Evolutionary conservation across 176 grass and related monocot species (phyloP).

Genomic region (bread wheat (Triticum aestivum)): IWGSC_CS_RefSeq_v2.1 NC_057809.1:535782185-535782684

Average conservation of each 20-base stretch:
- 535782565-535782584: neutral
- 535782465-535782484: neutral
- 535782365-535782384: neutral
- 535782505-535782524: neutral
- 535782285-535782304: slow-evolving; percentile 1
- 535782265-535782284: neutral
- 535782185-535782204: slow-evolving; percentile 32
- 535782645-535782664: slow-evolving; percentile 9
- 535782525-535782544: slow-evolving; percentile 19
- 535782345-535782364: slow-evolving; percentile 5
- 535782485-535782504: slow-evolving; percentile 8
- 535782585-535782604: slow-evolving; percentile 11
- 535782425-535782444: slow-evolving; percentile 39
- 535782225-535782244: too few species aligned
- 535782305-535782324: neutral
- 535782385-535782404: slow-evolving; percentile 47
- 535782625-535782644: neutral
- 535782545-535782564: slow-evolving; percentile 16
- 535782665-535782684: neutral
- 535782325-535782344: neutral
- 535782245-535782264: neutral
- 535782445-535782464: neutral
- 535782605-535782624: neutral
- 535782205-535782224: too few species aligned
- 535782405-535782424: slow-evolving; percentile 43